Evolutionary conservation across 495 filamentous ascomycete genomes (phyloP).

Genomic region (Penicillium coprophilum): DNA sequence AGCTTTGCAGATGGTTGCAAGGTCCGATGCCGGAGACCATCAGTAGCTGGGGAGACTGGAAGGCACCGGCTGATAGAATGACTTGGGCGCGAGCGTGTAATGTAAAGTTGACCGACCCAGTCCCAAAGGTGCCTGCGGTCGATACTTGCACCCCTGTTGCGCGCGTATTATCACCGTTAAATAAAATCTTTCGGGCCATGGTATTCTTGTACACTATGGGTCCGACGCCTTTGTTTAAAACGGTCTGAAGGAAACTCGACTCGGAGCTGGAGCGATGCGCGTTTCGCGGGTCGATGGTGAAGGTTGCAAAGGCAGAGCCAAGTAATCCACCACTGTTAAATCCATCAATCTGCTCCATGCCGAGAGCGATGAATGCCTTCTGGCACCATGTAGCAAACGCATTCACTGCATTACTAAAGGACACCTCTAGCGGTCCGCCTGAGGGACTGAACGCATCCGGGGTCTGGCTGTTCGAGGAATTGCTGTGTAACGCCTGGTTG

Average conservation of each 20-base stretch:
- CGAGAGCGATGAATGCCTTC: constrained; percentile 30
- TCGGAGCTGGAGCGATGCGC: constrained; percentile 38
- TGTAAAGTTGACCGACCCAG: constrained; percentile 35
- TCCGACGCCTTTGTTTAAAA: constrained; percentile 19
- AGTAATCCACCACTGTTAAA: constrained; percentile 40
- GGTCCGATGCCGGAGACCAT: constrained; percentile 65
- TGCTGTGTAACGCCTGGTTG: constrained; percentile 21
- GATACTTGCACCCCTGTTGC: constrained; percentile 50
- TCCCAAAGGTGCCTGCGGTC: constrained; percentile 26
- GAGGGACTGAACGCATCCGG: constrained; percentile 26
- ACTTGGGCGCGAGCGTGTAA: constrained; percentile 53
- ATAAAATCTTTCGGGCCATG: constrained; percentile 45
- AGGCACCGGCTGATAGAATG: constrained; percentile 58
- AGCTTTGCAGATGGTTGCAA: constrained; percentile 40
- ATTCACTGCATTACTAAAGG: constrained; percentile 22
- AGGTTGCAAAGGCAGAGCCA: constrained; percentile 31
- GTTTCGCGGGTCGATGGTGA: constrained; percentile 38
- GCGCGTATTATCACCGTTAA: constrained; percentile 36
- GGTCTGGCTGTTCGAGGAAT: constrained; percentile 33
- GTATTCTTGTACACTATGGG: constrained; percentile 42
- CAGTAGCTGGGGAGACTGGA: constrained; percentile 63
- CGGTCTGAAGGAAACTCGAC: constrained; percentile 39
- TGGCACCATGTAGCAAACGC: constrained; percentile 29
- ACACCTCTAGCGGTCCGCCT: constrained; percentile 39
- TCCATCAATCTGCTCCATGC: constrained; percentile 29